These are phyloP conservation scores for Pyropia yezoensis DNA, from an alignment of 23 red algal species.

Conservation along the genomic window DNA sequence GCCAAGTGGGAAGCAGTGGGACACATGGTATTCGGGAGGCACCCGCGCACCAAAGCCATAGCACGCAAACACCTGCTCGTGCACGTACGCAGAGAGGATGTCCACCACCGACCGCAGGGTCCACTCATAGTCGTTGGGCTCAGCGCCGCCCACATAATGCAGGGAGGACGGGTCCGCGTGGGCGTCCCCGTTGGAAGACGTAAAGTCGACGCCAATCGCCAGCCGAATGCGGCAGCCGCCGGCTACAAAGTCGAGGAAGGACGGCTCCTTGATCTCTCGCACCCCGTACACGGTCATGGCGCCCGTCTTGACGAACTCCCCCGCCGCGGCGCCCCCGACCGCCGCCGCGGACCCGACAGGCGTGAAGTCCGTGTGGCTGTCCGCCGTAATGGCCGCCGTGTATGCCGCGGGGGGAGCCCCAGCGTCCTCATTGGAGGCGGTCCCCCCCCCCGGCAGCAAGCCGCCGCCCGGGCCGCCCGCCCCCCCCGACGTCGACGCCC, in stretches of 20 bases:
- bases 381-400: too few species aligned
- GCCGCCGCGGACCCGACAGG: too few species aligned
- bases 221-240: slow-evolving; percentile 59
- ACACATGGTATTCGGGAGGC: slow-evolving; percentile 44
- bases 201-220: slow-evolving; percentile 65
- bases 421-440: too few species aligned
- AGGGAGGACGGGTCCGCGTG: slow-evolving; percentile 13
- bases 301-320: too few species aligned
- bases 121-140: slow-evolving; percentile 66
- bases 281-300: too few species aligned
- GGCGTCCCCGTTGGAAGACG: slow-evolving; percentile 73
- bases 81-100: slow-evolving; percentile 52
- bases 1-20: slow-evolving; percentile 72
- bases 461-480: too few species aligned
- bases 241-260: slow-evolving; percentile 61
- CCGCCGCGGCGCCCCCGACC: too few species aligned
- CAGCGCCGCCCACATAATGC: slow-evolving; percentile 30
- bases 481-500: too few species aligned
- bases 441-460: too few species aligned
- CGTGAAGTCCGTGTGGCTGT: too few species aligned
- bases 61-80: slow-evolving; percentile 57
- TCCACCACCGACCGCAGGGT: slow-evolving; percentile 59
- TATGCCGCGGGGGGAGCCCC: too few species aligned
- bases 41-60: slow-evolving; percentile 88
- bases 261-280: slow-evolving; percentile 17